phyloP scores from a whole-genome alignment of 768 basidiomycete species.

The Podaxis mareebaensis region DNA sequence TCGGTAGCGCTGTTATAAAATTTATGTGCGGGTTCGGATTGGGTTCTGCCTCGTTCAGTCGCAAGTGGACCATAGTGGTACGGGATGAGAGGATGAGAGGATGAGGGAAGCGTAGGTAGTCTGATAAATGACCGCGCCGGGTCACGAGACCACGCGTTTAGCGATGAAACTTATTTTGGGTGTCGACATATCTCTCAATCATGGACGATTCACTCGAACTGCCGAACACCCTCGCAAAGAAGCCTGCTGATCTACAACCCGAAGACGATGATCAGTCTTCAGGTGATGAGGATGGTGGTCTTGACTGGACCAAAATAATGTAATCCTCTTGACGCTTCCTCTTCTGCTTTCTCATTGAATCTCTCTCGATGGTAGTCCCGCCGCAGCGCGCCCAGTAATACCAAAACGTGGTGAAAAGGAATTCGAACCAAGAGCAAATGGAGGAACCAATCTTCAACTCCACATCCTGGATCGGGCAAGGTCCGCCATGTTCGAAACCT shows the following conservation, averaged over 20 bases:
- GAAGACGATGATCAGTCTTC: conserved; percentile 51
- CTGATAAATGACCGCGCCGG: not conserved
- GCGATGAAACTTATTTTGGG: not conserved
- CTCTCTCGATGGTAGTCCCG: conserved; percentile 30
- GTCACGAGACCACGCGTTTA: conserved; percentile 7
- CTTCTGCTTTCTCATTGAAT: conserved; percentile 17
- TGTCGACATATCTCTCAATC: not conserved
- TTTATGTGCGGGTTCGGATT: conserved; percentile 81
- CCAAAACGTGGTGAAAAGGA: conserved; percentile 98
- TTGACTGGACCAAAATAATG: conserved; percentile 85
- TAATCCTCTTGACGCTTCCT: conserved; percentile 26
- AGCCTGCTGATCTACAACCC: conserved; percentile 27
- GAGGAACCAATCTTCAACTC: conserved; percentile 75
- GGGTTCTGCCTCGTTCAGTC: conserved; percentile 65
- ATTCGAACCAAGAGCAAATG: conserved; percentile 75
- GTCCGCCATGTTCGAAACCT: conserved; percentile 83
- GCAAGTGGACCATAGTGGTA: conserved; percentile 64
- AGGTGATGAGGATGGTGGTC: conserved; percentile 70
- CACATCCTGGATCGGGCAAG: conserved; percentile 81
- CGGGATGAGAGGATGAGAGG: not conserved
- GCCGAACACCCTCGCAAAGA: conserved; percentile 33
- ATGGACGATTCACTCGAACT: conserved; percentile 69
- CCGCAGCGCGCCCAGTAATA: conserved; percentile 64
- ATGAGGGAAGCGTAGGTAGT: not conserved
- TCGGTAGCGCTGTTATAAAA: conserved; percentile 65